A percentile compares a stretch with the other conserved stretches of the same genome.
These are phyloP conservation scores for Diutina neorugosa DNA, from an alignment of 1,139 yeast genomes.

Conservation along the genomic window DNA sequence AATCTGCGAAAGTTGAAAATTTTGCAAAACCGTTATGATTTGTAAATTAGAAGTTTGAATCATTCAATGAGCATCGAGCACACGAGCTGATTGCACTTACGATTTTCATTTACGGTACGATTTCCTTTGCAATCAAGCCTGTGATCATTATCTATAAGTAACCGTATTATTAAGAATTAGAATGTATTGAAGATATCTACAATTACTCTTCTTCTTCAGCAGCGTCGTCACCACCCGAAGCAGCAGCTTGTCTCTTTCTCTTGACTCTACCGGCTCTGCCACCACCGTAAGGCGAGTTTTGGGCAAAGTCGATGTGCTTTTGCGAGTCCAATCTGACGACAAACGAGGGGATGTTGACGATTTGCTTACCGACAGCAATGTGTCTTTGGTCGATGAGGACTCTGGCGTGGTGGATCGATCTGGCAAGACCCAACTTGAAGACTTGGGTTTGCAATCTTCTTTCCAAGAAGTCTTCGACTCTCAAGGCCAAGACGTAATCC, in stretches of 20 bases:
- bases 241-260: slow-evolving; percentile 83
- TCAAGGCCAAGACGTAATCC: slow-evolving; percentile 98
- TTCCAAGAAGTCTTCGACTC: slow-evolving; percentile 98
- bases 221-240: slow-evolving; percentile 50
- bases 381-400: slow-evolving; percentile 97
- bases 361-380: slow-evolving; percentile 99
- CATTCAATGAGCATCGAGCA: too few relatives aligned
- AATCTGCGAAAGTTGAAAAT: background rate
- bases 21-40: too few relatives aligned
- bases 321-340: slow-evolving; percentile 99
- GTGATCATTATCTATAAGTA: background rate
- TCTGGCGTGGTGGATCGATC: slow-evolving; percentile 99
- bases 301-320: slow-evolving; percentile 99
- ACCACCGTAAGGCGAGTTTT: slow-evolving; percentile 99
- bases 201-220: slow-evolving; percentile 26
- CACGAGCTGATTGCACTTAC: too few relatives aligned
- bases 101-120: too few relatives aligned
- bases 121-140: background rate
- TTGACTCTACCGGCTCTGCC: slow-evolving; percentile 99
- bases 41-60: too few relatives aligned
- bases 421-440: slow-evolving; percentile 99
- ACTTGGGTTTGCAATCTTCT: slow-evolving; percentile 99
- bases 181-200: slow-evolving; percentile 2
- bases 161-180: background rate
- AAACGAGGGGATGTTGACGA: slow-evolving; percentile 97